Conservation (phyloP, 208 protist genomes). For the Trypanosoma brucei region DNA sequence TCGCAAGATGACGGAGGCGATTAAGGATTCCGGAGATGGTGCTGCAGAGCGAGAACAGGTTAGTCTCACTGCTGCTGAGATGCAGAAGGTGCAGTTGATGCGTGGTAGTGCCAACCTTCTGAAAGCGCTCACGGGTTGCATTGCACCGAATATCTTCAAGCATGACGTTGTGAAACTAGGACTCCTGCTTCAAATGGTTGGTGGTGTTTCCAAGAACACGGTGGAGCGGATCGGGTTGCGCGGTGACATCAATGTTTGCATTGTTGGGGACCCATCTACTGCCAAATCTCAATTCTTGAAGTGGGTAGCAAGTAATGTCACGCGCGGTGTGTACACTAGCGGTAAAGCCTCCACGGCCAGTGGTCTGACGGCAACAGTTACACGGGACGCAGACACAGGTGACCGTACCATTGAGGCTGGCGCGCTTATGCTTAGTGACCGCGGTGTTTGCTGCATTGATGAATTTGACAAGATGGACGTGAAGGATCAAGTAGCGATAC, state of each 20-base stretch:
- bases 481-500: conserved; percentile 99
- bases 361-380: conserved; percentile 97
- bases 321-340: conserved; percentile 97
- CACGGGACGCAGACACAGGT: conserved; percentile 97
- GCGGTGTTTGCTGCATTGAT: conserved; percentile 99
- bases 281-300: conserved; percentile 99
- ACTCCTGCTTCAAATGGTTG: conserved; percentile 98
- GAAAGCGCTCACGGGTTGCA: conserved; percentile 83
- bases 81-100: conserved; percentile 79
- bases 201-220: conserved; percentile 98
- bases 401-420: conserved; percentile 99
- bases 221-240: conserved; percentile 91
- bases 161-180: conserved; percentile 98
- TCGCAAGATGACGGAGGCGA: conserved; percentile 82
- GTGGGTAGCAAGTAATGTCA: conserved; percentile 92
- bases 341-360: conserved; percentile 97
- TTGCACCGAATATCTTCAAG: conserved; percentile 95
- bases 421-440: conserved; percentile 99
- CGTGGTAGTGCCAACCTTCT: conserved; percentile 71
- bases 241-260: conserved; percentile 99
- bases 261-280: conserved; percentile 98
- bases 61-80: conserved; percentile 66
- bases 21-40: conserved; percentile 60
- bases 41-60: conserved; percentile 42
- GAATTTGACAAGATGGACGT: conserved; percentile 99